Base-by-base conservation (phyloP, 768 basidiomycete species). In the Lactarius tabidus region DNA sequence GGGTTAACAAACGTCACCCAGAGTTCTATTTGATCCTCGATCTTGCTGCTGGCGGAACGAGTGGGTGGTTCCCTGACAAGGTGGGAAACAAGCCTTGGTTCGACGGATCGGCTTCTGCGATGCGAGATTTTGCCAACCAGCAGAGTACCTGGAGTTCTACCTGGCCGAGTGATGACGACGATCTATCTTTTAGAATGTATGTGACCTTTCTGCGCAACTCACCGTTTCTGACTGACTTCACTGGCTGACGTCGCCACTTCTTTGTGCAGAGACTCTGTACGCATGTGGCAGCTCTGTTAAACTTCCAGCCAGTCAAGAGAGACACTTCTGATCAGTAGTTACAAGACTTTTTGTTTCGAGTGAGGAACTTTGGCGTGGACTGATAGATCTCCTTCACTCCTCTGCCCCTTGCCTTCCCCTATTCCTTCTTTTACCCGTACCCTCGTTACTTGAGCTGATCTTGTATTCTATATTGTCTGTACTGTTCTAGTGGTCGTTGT, bases 11-110 rank as follows among this genome's bases (percentile, higher is more conserved):
- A 48, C 70, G 72, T 59, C 66, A 23, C 51, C 43, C 62, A 85
- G 87, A 85, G 20, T 94, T 95, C 75, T 95, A 91, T 76, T 76
- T 95, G 29, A 85, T 92, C 71, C 77, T 95, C 72, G 83, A 90
- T 73, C 82, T 95, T 39, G 91, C 87, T 2, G 91, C 84, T 12
- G 93, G 93, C 12, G 87, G 87, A 2, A 92, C 90, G 41, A 91
- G 84, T 68, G 93, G 87, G 35, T 84, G 81, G 81, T 84, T 83
- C 80, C 79, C 79, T 3, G 83, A 84, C 63, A 75, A 79, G 12
- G 84, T 89, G 52, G 92, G 91, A 20, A 78, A 77, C 69, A 80
- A 80, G 74, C 74, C 75, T 81, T 93, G 90, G 91, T 79, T 86
- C 36, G 86, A 93, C 72, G 76, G 77, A 20, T 82, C 82, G 62